phyloP scores from a whole-genome alignment of 2,329 filamentous ascomycete genomes.

The Fusarium pseudograminearum region DNA sequence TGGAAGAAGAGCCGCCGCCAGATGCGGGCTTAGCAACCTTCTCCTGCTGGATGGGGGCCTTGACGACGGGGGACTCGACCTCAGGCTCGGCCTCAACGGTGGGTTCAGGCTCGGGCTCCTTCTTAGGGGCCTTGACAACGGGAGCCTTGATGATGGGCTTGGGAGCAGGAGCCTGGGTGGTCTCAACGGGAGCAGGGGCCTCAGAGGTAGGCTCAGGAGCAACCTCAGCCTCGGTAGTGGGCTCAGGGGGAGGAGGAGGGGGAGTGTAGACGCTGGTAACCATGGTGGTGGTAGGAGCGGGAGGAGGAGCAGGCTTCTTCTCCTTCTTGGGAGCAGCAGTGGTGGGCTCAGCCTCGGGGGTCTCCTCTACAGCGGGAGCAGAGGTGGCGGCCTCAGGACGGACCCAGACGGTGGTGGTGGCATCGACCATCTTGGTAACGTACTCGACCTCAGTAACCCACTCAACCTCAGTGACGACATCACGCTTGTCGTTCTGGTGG shows the following conservation, averaged over 20 bases:
- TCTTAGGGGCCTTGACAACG: slow-evolving; percentile 12
- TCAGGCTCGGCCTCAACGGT: slow-evolving; percentile 7
- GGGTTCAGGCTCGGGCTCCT: slow-evolving; percentile 6
- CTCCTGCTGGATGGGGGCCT: slow-evolving; percentile 27
- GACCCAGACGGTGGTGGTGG: slow-evolving; percentile 61
- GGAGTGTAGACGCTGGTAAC: slow-evolving; percentile 40
- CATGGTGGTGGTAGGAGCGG: slow-evolving; percentile 40
- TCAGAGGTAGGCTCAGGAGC: slow-evolving; percentile 29
- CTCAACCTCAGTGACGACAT: slow-evolving; percentile 61
- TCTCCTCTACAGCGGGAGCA: slow-evolving; percentile 35
- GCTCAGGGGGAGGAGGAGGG: slow-evolving; percentile 38
- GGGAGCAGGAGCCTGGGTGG: slow-evolving; percentile 32
- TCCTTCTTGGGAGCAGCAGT: slow-evolving; percentile 33
- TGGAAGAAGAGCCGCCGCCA: slow-evolving; percentile 42
- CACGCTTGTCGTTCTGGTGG: slow-evolving; percentile 54
- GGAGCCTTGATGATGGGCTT: slow-evolving; percentile 10
- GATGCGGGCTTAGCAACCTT: slow-evolving; percentile 34
- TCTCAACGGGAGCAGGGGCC: slow-evolving; percentile 38
- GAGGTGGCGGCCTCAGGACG: slow-evolving; percentile 50
- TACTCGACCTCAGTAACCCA: slow-evolving; percentile 63
- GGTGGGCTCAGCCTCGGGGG: slow-evolving; percentile 30
- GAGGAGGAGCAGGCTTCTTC: slow-evolving; percentile 38
- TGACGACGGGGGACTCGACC: slow-evolving; percentile 28
- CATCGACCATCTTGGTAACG: slow-evolving; percentile 63
- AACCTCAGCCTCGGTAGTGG: slow-evolving; percentile 25